phyloP scores from a whole-genome alignment of 2,329 filamentous ascomycete genomes.

The Pyrenochaeta sp. region DNA sequence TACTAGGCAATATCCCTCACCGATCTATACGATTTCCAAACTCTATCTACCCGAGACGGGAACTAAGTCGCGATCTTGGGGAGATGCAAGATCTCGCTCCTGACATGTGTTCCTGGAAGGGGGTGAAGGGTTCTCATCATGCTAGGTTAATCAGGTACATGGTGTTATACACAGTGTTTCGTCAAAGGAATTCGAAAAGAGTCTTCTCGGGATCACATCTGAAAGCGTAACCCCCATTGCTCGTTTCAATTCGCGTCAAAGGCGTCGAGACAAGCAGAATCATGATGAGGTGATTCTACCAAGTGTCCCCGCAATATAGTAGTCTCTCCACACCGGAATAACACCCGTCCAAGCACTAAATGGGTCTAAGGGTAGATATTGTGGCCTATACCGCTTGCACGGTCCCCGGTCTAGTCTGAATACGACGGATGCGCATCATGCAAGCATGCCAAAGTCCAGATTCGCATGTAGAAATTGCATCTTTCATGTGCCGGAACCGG shows the following conservation, averaged over 20 bases:
- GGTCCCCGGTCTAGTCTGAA: conserved; percentile 21
- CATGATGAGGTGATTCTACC: conserved; percentile 23
- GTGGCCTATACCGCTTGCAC: conserved; percentile 21
- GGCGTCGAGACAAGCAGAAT: conserved; percentile 5
- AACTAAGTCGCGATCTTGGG: conserved; percentile 42
- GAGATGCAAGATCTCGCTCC: too few relatives aligned
- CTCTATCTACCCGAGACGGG: conserved; percentile 43
- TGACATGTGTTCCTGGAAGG: conserved; percentile 1
- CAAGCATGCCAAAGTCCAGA: conserved; percentile 34
- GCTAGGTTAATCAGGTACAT: too few relatives aligned
- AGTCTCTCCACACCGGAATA: conserved; percentile 18
- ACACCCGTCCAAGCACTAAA: conserved; percentile 25
- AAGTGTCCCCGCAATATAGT: conserved; percentile 21
- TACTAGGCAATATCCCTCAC: conserved; percentile 22
- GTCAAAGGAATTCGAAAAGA: too few relatives aligned
- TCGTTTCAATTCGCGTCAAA: too few relatives aligned
- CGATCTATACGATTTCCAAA: conserved; percentile 32
- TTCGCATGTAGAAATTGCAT: conserved; percentile 23
- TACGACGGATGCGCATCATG: conserved; percentile 26
- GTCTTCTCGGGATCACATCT: too few relatives aligned
- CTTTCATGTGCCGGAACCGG: conserved; percentile 30
- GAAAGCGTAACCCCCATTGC: too few relatives aligned
- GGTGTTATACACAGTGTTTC: too few relatives aligned
- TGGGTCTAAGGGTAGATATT: too few relatives aligned
- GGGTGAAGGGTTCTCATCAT: too few relatives aligned